These are phyloP conservation scores for Phyllosticta citriasiana DNA, from an alignment of 2,329 filamentous ascomycete genomes.

Conservation along the genomic window DNA sequence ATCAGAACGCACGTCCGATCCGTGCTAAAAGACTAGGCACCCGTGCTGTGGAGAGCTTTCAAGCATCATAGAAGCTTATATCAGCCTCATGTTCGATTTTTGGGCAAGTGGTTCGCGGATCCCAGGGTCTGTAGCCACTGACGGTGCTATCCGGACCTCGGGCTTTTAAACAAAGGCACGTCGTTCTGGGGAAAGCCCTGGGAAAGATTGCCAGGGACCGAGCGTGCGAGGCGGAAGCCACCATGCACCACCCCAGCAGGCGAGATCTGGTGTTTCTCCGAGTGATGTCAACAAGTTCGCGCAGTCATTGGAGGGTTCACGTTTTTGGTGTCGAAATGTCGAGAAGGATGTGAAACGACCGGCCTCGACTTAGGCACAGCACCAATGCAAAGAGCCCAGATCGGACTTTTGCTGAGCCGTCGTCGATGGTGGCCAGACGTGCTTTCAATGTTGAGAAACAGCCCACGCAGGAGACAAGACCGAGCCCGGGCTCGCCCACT, in stretches of 20 bases:
- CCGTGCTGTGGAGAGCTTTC: neutral
- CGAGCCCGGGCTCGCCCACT: neutral
- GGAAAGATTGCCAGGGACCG: neutral
- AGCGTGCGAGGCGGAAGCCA: neutral
- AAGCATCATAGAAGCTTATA: neutral
- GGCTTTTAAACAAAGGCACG: neutral
- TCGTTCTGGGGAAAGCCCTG: neutral
- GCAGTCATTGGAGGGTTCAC: no score
- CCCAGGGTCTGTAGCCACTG: neutral
- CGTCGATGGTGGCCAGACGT: neutral
- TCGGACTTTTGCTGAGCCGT: neutral
- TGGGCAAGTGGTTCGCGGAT: neutral
- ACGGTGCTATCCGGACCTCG: neutral
- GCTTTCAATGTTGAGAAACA: neutral
- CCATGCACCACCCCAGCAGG: neutral
- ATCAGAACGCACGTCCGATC: neutral
- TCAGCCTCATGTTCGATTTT: neutral
- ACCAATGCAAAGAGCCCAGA: neutral
- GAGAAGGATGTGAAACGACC: neutral
- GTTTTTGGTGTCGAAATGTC: neutral
- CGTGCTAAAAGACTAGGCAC: neutral
- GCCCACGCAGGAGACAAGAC: neutral
- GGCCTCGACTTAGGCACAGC: neutral
- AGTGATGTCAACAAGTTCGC: neutral
- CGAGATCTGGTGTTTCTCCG: neutral